Conservation (phyloP, 2,329 filamentous ascomycete genomes). For the Dactylella cylindrospora region DNA sequence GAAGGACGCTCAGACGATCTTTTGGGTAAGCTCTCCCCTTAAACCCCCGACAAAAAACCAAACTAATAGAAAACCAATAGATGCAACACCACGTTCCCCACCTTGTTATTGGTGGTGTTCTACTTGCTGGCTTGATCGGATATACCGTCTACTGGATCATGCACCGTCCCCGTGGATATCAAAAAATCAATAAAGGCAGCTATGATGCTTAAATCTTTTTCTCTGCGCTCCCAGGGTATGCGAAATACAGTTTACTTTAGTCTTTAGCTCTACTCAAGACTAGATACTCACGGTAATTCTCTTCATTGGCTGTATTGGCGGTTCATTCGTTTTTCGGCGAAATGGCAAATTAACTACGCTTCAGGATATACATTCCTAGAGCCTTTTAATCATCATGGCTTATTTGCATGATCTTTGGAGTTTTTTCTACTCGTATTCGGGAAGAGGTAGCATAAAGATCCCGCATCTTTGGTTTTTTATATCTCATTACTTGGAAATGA, state of each 20-base stretch:
- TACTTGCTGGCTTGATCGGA: conserved; percentile 21
- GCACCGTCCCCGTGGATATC: conserved; percentile 24
- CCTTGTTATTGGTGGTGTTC: conserved; percentile 20
- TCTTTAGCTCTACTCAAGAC: neutral
- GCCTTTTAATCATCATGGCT: too few relatives aligned
- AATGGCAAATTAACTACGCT: too few relatives aligned
- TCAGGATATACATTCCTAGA: too few relatives aligned
- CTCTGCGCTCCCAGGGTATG: neutral
- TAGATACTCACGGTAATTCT: too few relatives aligned
- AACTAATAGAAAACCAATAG: conserved; percentile 7
- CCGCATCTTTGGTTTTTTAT: conserved; percentile 6
- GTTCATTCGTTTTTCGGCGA: neutral
- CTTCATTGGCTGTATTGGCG: conserved; percentile 9
- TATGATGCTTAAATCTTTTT: conserved; percentile 23
- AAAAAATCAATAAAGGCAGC: conserved; percentile 30
- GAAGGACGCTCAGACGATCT: conserved; percentile 56
- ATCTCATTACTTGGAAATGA: neutral
- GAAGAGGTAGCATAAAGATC: too few relatives aligned
- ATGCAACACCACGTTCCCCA: conserved; percentile 40
- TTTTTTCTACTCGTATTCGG: too few relatives aligned
- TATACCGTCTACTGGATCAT: conserved; percentile 40
- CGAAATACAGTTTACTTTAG: neutral
- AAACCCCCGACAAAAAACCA: neutral
- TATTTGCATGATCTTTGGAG: conserved; percentile 29
- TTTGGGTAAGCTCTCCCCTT: conserved; percentile 54